Conservation (phyloP, 2,329 filamentous ascomycete species). For the Scedosporium minutisporum region DNA sequence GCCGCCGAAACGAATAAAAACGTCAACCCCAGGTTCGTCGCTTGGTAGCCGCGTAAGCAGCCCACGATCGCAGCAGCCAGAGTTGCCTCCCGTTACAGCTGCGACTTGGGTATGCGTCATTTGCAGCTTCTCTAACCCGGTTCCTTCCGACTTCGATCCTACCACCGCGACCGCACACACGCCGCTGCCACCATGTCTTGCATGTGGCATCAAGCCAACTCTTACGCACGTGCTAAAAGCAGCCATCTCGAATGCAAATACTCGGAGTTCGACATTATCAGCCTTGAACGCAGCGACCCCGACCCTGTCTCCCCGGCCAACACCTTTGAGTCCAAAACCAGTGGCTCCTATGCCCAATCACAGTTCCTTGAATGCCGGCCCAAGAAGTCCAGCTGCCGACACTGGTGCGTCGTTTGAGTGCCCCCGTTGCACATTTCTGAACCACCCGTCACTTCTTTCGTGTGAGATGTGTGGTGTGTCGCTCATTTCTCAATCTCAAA, state of each 20-base stretch:
- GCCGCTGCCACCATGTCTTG: slow-evolving; percentile 74
- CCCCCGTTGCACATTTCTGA: slow-evolving; percentile 85
- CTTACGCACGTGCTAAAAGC: slow-evolving; percentile 78
- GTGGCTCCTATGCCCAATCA: slow-evolving; percentile 5
- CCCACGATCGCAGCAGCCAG: slow-evolving; percentile 14
- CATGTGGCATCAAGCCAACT: slow-evolving; percentile 88
- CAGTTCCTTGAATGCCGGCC: not conserved
- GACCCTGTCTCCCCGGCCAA: slow-evolving; percentile 22
- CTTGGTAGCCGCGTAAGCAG: not conserved
- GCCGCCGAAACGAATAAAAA: slow-evolving; percentile 50
- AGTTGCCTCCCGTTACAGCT: slow-evolving; percentile 38
- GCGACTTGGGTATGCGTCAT: slow-evolving; percentile 95
- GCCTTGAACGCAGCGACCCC: not conserved
- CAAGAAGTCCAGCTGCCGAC: slow-evolving; percentile 7
- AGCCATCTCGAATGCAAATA: slow-evolving; percentile 64
- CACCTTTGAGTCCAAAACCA: slow-evolving; percentile 9
- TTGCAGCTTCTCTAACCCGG: slow-evolving; percentile 86
- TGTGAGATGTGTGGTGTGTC: slow-evolving; percentile 90
- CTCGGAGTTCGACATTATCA: slow-evolving; percentile 25
- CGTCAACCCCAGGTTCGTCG: not conserved
- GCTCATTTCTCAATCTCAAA: slow-evolving; percentile 50
- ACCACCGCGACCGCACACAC: slow-evolving; percentile 69
- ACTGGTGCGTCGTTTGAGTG: slow-evolving; percentile 49
- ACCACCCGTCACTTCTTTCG: slow-evolving; percentile 73
- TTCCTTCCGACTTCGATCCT: slow-evolving; percentile 89